Conservation (phyloP, 306 rosid genomes). For the Casuarina equisetifolia region DNA sequence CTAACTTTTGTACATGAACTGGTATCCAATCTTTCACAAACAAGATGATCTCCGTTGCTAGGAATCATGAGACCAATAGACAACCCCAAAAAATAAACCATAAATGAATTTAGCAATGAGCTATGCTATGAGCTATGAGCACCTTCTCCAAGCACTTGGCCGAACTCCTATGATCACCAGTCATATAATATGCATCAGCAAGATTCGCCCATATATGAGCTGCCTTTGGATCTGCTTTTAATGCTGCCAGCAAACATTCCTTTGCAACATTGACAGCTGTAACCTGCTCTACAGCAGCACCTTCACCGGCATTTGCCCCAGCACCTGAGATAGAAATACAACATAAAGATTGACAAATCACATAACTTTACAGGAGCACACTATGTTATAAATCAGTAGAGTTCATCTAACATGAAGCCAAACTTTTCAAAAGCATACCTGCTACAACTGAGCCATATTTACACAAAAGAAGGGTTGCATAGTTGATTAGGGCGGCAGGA, state of each 20-base stretch:
- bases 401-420: not conserved
- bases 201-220: slow-evolving; percentile 94
- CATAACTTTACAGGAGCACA: not conserved
- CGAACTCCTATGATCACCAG: slow-evolving; percentile 87
- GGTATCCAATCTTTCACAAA: slow-evolving; percentile 10
- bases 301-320: slow-evolving; percentile 80
- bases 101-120: slow-evolving; percentile 51
- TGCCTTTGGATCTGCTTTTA: slow-evolving; percentile 78
- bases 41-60: slow-evolving; percentile 22
- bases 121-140: slow-evolving; percentile 57
- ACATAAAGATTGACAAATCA: slow-evolving; percentile 17
- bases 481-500: slow-evolving; percentile 88
- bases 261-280: slow-evolving; percentile 75
- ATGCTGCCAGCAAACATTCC: slow-evolving; percentile 85
- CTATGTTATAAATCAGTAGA: not conserved
- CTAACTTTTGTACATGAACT: slow-evolving; percentile 9
- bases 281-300: slow-evolving; percentile 52
- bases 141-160: slow-evolving; percentile 98
- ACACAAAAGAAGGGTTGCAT: slow-evolving; percentile 79
- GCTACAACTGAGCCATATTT: slow-evolving; percentile 77
- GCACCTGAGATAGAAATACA: slow-evolving; percentile 55
- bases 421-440: slow-evolving; percentile 52
- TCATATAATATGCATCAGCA: slow-evolving; percentile 70
- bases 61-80: slow-evolving; percentile 48
- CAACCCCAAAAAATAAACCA: slow-evolving; percentile 47